Evolutionary conservation across 2,329 filamentous ascomycete genomes (phyloP), one percentile per base, ranked within the genome.

Genomic region (Neobulgaria alba): DNA sequence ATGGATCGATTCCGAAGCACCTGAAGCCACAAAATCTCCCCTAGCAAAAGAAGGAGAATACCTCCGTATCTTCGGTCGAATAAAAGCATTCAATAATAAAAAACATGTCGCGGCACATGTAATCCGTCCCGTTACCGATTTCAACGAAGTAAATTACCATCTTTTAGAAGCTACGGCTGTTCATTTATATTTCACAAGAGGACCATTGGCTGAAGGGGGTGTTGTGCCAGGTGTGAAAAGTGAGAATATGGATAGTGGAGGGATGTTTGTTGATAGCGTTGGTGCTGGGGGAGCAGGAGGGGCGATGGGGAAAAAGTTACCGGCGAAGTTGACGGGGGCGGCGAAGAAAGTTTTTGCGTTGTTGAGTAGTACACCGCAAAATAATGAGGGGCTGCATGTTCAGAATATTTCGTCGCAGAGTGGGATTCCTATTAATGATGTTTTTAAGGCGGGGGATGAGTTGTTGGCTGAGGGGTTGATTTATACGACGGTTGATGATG

Each of bases 131-230:
- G 69, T 96, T 40, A 68, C 73, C 41, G 85, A 95, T 63, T 82
- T 82, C 67, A 95, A 98, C 67, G 92, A 98, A 71, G 75, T 96
- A 61, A 83, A 82, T 60, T 94, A 87, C 61, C 92, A 96, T 64
- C 66, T 95, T 50, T 77, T 98, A 39, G 90, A 98, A 67, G 82
- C 87, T 18, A 85, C 88, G 4, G 85, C 83, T 43, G 83, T 93
- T 36, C 92, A 98, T 66, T 69, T 98, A 37, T 82, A 82, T 64
- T 84, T 88, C 61, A 85, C 81, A 10, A 75, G 78, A 33, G 89
- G 88, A 0, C 74, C 79, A 3, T 68, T 63, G 2, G 66, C 53
- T 41, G 53, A 44, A 30, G 47, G 45, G 52, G 46, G 39, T 16
- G 23, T 12, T 26, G 12, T 26, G 23, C 7, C 23, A 12, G 23